Base-by-base conservation (phyloP, 2,329 filamentous ascomycete species). In the Nectriaceae sp. region DNA sequence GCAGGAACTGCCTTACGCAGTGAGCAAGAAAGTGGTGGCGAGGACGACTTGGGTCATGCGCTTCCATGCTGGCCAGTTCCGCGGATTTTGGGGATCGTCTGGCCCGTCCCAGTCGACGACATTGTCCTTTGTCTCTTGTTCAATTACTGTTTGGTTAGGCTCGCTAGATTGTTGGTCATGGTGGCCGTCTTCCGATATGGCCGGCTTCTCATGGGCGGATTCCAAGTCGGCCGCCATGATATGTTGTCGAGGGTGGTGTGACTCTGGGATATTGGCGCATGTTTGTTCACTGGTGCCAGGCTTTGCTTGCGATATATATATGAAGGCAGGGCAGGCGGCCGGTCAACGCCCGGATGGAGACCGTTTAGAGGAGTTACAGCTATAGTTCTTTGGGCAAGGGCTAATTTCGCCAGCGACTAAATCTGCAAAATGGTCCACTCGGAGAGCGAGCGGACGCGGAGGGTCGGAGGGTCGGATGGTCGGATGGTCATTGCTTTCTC, bases 41-140 rank as follows among this genome's bases (percentile, higher is more conserved):
- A 75, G 10, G 68, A 70, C 63, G 62, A 77, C 81, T 46, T 64
- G 57, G 42, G 75, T 62, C 16, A 82, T 67, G 65, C 89, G 89
- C 67, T 88, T 89, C 57, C 69, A 70, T 44, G 78, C 79, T 0
- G 79, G 71, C 87, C 87, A 90, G 64, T 90, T 90, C 35, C 83
- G 54, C 0, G 86, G 85, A 10, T 75, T 71, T 59, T 88, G 86
- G 0, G 83, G 83, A 66, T 90, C 87, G 51, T 85, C 79, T 0
- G 75, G 74, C 2, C 85, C 84, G 20, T 89, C 85, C 57, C 89
- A 90, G 55, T 88, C 84, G n/a, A 89, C 85, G 21, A 88, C 72
- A 11, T 52, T 49, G 39, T 51, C 29, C 33, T 49, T 52, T 35
- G 40, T 49, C 37, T 49, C 46, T 43, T 47, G 49, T 47, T 52